A percentile compares a stretch with the other conserved stretches of the same genome.
These are phyloP conservation scores for Mitragyna speciosa DNA, from an alignment of 257 asterid species.

Conservation along the genomic window DNA sequence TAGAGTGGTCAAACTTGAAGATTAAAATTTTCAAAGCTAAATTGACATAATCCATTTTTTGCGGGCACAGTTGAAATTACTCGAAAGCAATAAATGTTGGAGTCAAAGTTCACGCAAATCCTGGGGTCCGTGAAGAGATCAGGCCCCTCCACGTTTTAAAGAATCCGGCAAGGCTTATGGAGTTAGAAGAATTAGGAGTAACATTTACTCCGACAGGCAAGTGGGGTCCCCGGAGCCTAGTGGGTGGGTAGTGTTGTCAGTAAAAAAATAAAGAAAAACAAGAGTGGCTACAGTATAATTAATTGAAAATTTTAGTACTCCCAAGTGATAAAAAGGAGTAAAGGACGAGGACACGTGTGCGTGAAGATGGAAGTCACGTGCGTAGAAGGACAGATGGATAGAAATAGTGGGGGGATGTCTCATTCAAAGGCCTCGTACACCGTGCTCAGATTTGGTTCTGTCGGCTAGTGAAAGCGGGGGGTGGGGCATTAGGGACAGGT, in stretches of 20 bases:
- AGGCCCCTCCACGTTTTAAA: neutral
- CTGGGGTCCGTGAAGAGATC: neutral
- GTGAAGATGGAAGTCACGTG: conserved; percentile 6
- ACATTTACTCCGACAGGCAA: neutral
- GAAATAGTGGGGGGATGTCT: neutral
- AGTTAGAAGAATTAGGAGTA: neutral
- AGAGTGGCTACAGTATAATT: too few species aligned
- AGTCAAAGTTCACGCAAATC: conserved; percentile 10
- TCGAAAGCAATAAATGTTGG: neutral
- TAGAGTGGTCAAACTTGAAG: too few species aligned
- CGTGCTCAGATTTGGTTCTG: conserved; percentile 10
- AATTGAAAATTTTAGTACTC: too few species aligned
- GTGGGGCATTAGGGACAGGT: conserved; percentile 1
- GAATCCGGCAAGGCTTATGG: neutral
- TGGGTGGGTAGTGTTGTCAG: neutral
- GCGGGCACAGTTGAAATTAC: neutral
- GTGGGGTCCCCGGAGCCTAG: conserved; percentile 10
- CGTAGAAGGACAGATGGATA: conserved; percentile 14
- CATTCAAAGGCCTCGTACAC: conserved; percentile 15
- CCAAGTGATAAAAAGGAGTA: neutral
- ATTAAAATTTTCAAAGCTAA: neutral
- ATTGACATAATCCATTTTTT: too few species aligned
- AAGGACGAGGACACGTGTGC: conserved; percentile 11
- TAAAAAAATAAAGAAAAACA: neutral
- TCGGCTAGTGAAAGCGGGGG: conserved; percentile 14